These are phyloP conservation scores for Malassezia vespertilionis DNA, from an alignment of 1,284 basidiomycete genomes.

Conservation along the genomic window DNA sequence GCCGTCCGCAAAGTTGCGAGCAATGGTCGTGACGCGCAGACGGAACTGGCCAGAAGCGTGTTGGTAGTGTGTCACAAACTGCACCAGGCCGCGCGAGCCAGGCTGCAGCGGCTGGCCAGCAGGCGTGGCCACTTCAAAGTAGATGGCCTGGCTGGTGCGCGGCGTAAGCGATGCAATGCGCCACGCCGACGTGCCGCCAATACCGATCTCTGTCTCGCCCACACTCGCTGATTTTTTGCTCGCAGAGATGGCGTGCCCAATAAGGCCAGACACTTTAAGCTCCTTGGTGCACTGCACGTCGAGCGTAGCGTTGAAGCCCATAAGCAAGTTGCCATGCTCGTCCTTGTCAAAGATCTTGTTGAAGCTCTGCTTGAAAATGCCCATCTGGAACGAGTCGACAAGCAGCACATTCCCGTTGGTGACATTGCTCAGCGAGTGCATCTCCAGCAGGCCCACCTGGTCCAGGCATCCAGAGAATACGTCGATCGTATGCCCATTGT, in stretches of 20 bases:
- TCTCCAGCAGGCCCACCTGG: constrained; percentile 93
- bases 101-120: constrained; percentile 84
- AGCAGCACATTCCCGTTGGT: constrained; percentile 94
- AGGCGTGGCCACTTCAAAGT: constrained; percentile 99
- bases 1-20: constrained; percentile 91
- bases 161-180: constrained; percentile 86
- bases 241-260: constrained; percentile 91
- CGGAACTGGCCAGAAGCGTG: constrained; percentile 89
- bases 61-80: constrained; percentile 98
- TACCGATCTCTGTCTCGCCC: constrained; percentile 97
- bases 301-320: constrained; percentile 99
- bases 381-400: constrained; percentile 93
- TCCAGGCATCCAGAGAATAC: constrained; percentile 95
- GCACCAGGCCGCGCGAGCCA: constrained; percentile 85
- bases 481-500: constrained; percentile 89
- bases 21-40: constrained; percentile 88
- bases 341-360: constrained; percentile 87
- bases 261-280: constrained; percentile 92
- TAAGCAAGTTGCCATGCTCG: constrained; percentile 77
- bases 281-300: constrained; percentile 99
- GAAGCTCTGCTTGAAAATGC: constrained; percentile 98
- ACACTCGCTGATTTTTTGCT: constrained; percentile 94
- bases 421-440: constrained; percentile 87
- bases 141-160: constrained; percentile 77
- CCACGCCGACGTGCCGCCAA: constrained; percentile 98